Conservation (phyloP, 2,329 filamentous ascomycete genomes). For the Septoria linicola region DNA sequence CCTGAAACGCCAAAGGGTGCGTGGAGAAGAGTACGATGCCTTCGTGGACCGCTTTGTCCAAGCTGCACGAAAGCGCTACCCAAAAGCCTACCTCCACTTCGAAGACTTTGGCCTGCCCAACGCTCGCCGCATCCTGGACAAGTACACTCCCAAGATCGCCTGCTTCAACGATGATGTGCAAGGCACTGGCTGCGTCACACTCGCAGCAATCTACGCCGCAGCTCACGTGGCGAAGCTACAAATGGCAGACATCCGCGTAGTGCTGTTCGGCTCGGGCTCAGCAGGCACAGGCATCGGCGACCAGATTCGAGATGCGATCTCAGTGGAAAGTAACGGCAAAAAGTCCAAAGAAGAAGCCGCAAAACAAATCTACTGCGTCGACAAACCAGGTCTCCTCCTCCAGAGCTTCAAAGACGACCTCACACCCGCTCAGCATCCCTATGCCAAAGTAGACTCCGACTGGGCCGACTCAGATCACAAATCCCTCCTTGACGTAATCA, state of each 20-base stretch:
- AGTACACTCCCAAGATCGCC: slow-evolving; percentile 68
- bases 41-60: slow-evolving; percentile 69
- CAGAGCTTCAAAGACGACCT: slow-evolving; percentile 60
- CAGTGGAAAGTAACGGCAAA: slow-evolving; percentile 57
- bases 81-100: slow-evolving; percentile 81
- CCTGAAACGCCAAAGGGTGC: slow-evolving; percentile 62
- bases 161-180: slow-evolving; percentile 94
- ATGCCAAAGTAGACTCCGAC: slow-evolving; percentile 62
- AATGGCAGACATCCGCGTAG: slow-evolving; percentile 66
- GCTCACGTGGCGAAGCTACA: slow-evolving; percentile 67
- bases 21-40: slow-evolving; percentile 71
- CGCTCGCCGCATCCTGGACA: slow-evolving; percentile 72
- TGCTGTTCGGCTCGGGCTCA: slow-evolving; percentile 77
- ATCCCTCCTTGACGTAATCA: slow-evolving; percentile 65
- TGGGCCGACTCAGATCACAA: slow-evolving; percentile 60
- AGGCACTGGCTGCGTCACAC: slow-evolving; percentile 82
- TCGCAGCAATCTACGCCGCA: slow-evolving; percentile 77
- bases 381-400: slow-evolving; percentile 72
- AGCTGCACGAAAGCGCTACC: slow-evolving; percentile 67
- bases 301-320: slow-evolving; percentile 77
- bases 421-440: slow-evolving; percentile 66
- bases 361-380: slow-evolving; percentile 73
- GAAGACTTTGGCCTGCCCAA: slow-evolving; percentile 80
- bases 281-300: slow-evolving; percentile 85
- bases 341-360: slow-evolving; percentile 70